Conservation (phyloP, 2,329 filamentous ascomycete species). For the Penicillium sp. region DNA sequence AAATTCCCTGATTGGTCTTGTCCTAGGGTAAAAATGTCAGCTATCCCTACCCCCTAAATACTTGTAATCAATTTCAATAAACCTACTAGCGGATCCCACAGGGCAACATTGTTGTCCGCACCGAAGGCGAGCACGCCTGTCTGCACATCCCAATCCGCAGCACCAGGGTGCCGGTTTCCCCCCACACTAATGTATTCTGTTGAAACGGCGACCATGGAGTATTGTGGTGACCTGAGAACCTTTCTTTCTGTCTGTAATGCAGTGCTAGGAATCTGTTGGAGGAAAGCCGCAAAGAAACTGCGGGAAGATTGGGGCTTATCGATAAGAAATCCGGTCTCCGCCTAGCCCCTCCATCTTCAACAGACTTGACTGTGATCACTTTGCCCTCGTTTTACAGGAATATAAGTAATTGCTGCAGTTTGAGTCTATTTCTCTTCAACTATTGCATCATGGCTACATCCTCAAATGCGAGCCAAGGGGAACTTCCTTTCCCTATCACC, state of each 20-base stretch:
- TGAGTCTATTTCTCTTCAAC: neutral
- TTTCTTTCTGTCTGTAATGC: conserved; percentile 1
- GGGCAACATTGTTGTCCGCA: conserved; percentile 79
- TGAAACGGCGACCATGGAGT: conserved; percentile 40
- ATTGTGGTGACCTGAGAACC: conserved; percentile 2
- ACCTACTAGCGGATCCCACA: conserved; percentile 79
- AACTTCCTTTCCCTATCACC: conserved; percentile 54
- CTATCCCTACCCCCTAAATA: conserved; percentile 5
- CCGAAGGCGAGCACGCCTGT: conserved; percentile 79
- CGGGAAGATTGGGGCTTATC: conserved; percentile 35
- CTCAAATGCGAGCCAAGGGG: conserved; percentile 9
- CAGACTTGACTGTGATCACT: neutral
- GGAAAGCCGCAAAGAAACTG: conserved; percentile 25
- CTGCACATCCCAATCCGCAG: conserved; percentile 79
- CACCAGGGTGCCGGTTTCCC: conserved; percentile 84
- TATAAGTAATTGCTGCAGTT: neutral
- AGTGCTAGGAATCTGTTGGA: conserved; percentile 8
- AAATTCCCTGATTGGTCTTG: conserved; percentile 57
- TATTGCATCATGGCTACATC: conserved; percentile 6
- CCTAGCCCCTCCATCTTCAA: conserved; percentile 18
- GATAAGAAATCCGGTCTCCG: conserved; percentile 33
- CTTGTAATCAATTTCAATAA: conserved; percentile 1
- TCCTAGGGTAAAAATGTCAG: conserved; percentile 40
- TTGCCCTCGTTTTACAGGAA: neutral
- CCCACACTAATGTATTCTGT: conserved; percentile 68